phyloP scores from a whole-genome alignment of 2,329 filamentous ascomycete genomes.

The Fusarium pininemorale region DNA sequence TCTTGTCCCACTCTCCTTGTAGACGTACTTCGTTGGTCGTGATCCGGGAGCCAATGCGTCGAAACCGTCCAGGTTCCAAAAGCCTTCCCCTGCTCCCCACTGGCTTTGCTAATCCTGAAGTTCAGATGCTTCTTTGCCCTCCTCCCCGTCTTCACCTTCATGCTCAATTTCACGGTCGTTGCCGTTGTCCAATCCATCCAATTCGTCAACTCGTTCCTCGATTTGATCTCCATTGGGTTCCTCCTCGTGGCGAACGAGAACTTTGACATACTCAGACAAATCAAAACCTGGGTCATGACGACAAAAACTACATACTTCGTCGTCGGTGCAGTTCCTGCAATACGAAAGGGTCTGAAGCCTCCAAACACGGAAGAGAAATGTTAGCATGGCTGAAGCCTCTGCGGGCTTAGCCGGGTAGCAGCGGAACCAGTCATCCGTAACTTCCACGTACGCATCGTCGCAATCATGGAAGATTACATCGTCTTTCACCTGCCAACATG shows the following conservation, averaged over 20 bases:
- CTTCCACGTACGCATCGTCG: not conserved
- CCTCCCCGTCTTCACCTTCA: not conserved
- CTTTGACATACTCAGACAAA: not conserved
- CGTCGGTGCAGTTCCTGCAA: not conserved
- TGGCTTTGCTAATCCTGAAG: accelerated
- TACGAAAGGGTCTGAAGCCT: accelerated
- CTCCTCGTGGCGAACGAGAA: not conserved
- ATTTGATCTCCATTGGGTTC: not conserved
- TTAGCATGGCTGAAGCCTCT: not conserved
- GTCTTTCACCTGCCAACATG: accelerated
- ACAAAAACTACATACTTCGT: accelerated
- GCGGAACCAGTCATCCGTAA: accelerated
- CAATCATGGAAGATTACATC: not conserved
- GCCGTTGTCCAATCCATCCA: too few relatives aligned
- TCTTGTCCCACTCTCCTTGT: accelerated
- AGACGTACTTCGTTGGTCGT: not conserved
- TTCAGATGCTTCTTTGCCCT: not conserved
- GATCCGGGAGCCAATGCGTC: not conserved
- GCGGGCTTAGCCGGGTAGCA: accelerated
- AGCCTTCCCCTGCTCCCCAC: not conserved
- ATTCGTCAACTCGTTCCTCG: not conserved
- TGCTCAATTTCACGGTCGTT: not conserved
- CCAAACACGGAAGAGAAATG: not conserved
- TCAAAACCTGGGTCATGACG: accelerated
- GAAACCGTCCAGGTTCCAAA: accelerated